Evolutionary conservation across 2,329 filamentous ascomycete species (phyloP).

Genomic region (Fusarium falciforme): DNA sequence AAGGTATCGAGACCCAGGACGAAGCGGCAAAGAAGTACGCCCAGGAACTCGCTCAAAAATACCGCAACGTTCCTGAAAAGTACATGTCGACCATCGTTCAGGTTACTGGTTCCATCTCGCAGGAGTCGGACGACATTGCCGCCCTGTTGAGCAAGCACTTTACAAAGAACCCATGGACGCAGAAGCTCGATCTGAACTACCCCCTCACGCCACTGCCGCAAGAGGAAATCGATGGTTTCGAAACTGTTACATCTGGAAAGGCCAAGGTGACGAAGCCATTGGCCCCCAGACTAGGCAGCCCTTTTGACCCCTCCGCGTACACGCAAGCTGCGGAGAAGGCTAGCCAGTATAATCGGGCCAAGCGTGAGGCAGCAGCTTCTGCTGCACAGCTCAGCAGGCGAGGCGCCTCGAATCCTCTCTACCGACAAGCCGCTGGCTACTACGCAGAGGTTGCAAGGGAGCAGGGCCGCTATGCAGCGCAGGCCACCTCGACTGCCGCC

Average conservation of each 20-base stretch:
- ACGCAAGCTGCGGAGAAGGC: slow-evolving; percentile 45
- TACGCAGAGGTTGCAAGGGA: slow-evolving; percentile 79
- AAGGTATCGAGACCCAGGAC: slow-evolving; percentile 50
- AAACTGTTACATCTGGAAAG: slow-evolving; percentile 27
- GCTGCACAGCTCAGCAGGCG: slow-evolving; percentile 57
- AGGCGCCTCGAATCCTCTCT: slow-evolving; percentile 76
- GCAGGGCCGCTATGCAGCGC: slow-evolving; percentile 66
- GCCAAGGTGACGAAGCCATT: slow-evolving; percentile 13
- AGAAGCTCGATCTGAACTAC: slow-evolving; percentile 53
- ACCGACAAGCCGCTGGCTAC: slow-evolving; percentile 79
- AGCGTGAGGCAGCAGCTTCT: slow-evolving; percentile 48
- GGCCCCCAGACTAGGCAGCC: neutral
- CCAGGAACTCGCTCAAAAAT: slow-evolving; percentile 51
- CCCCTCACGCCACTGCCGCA: slow-evolving; percentile 51
- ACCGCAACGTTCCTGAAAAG: slow-evolving; percentile 56
- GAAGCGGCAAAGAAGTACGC: slow-evolving; percentile 46
- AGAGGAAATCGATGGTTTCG: slow-evolving; percentile 48
- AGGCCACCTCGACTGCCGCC: slow-evolving; percentile 73
- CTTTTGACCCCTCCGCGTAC: slow-evolving; percentile 32
- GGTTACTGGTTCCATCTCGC: slow-evolving; percentile 49
- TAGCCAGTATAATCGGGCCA: slow-evolving; percentile 45
- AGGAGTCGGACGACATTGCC: slow-evolving; percentile 55
- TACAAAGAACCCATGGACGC: slow-evolving; percentile 51
- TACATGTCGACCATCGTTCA: slow-evolving; percentile 58
- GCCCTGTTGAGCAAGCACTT: slow-evolving; percentile 56